Base-by-base conservation (phyloP, 305 asterid species). In the Andrographis paniculata region DNA sequence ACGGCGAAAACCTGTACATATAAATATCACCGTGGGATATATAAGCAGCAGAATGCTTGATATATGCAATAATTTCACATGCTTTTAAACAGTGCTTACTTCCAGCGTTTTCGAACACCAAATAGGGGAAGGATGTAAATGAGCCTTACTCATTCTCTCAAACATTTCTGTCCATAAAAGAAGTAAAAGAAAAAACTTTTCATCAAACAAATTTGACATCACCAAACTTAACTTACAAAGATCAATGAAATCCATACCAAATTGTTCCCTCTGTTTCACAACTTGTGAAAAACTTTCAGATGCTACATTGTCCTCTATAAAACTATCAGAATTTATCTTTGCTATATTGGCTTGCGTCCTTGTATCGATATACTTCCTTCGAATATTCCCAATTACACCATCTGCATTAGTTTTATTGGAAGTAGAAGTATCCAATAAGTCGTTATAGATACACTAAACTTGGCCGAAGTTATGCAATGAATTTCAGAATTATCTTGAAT, bases 81-180 rank as follows among this genome's bases (percentile, higher is more conserved):
- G 4, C 30, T 24, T 24, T 3, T 24, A 24, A 4, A 24, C 6
- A 24, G 8, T 24, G 8, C 30, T 3, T 58, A 72, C 92, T 80
- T 77, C 86, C 9, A 76, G 77, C 23, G 49, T 67, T 61, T 67
- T 72, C 53, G 86, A 80, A 48, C 69, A 65, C 83, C 83, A 74
- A 12, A 80, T 33, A 18, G 75, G 70, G 14, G 79, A 72, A 42
- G 36, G 30, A 53, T 67, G 64, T 35, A 52, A 43, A 43, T 61
- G 76, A 43, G 73, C 69, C 50, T 47, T 55, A 24, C 63, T 60
- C 49, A 72, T 55, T 51, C 62, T 63, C 20, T 55, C 70, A 50
- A 69, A 27, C 69, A 69, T 39, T 24, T 74, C 86, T 80, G 67
- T 17, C 5, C 37, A 22, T 12, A 20, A 14, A 20, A 16, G 9